Conservation (phyloP, 176 grass and related monocot species). For the Phyllostachys edulis region DNA sequence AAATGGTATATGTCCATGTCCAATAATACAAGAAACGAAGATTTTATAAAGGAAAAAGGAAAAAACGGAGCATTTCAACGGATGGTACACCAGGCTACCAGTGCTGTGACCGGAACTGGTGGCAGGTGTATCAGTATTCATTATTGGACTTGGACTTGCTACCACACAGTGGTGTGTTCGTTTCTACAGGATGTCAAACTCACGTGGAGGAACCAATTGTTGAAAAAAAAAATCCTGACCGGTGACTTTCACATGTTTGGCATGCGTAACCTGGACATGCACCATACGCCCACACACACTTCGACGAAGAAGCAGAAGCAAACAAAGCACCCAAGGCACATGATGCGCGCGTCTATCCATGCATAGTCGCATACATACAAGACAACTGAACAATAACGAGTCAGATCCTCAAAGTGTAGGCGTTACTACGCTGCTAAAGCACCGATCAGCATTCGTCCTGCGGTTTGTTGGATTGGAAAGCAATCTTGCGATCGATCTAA, state of each 20-base stretch:
- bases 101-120: neutral
- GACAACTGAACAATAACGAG: neutral
- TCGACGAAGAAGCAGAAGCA: neutral
- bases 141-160: neutral
- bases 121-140: neutral
- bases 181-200: neutral
- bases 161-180: neutral
- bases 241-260: neutral
- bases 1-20: too few relatives aligned
- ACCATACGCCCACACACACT: too few relatives aligned
- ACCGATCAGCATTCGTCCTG: neutral
- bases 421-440: neutral
- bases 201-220: neutral
- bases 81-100: too few relatives aligned
- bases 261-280: neutral
- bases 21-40: neutral
- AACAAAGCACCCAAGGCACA: neutral
- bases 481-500: neutral
- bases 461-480: neutral
- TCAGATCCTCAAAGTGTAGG: neutral
- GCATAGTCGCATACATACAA: neutral
- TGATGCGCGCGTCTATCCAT: neutral
- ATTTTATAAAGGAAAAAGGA: neutral
- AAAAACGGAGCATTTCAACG: neutral
- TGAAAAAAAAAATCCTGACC: neutral